Evolutionary conservation across 345 rosid genomes (phyloP).

Genomic region (Acer yangbiense): DNA sequence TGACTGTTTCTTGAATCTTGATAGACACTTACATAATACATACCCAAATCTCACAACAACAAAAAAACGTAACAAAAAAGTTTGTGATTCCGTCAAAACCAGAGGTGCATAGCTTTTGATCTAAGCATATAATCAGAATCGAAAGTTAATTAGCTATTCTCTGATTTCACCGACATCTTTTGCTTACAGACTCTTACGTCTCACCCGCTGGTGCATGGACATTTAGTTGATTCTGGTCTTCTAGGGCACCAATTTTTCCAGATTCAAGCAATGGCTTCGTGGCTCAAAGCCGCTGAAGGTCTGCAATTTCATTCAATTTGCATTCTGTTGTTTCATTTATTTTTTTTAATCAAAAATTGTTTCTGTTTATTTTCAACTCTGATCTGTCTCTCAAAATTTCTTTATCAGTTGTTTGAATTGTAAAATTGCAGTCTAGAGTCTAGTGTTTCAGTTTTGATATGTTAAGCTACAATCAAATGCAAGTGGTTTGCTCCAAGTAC

Average conservation of each 20-base stretch:
- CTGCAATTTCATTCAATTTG: conserved; percentile 11
- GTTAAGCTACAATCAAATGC: background rate
- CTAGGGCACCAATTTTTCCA: conserved; percentile 31
- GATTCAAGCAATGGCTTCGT: conserved; percentile 67
- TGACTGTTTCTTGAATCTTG: background rate
- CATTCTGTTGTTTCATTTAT: background rate
- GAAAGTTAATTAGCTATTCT: background rate
- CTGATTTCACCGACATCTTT: conserved; percentile 17
- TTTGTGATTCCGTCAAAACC: background rate
- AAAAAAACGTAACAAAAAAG: background rate
- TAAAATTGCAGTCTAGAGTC: conserved; percentile 8
- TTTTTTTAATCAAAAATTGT: background rate
- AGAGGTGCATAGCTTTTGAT: conserved; percentile 5
- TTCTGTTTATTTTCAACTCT: background rate
- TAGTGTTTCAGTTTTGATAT: background rate
- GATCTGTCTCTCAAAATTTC: conserved; percentile 7
- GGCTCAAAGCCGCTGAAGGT: conserved; percentile 99
- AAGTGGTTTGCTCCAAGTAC: background rate
- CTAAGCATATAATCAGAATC: background rate
- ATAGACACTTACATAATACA: background rate
- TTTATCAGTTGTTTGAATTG: conserved; percentile 8
- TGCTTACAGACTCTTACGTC: conserved; percentile 3
- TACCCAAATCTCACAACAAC: background rate
- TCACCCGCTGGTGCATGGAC: conserved; percentile 42
- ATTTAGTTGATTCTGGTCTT: conserved; percentile 16